These are phyloP conservation scores for Claviceps lovelessii DNA, from an alignment of 2,329 filamentous ascomycete species.

Conservation along the genomic window DNA sequence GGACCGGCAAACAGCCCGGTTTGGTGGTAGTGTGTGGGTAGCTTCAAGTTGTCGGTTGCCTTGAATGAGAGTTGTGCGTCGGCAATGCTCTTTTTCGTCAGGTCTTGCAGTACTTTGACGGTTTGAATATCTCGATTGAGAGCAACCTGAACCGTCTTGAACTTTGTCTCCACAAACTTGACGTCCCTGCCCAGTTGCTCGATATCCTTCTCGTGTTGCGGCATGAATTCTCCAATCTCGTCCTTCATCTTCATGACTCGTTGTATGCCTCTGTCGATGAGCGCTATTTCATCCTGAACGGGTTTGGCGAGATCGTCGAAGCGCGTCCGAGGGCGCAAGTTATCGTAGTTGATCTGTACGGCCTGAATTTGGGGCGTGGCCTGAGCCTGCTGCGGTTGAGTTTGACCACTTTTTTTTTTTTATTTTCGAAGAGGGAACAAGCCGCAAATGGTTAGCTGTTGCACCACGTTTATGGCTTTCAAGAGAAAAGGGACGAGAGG, in stretches of 20 bases:
- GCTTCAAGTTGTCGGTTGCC: conserved; percentile 58
- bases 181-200: conserved; percentile 32
- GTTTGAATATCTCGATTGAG: conserved; percentile 44
- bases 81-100: conserved; percentile 47
- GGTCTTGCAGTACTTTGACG: conserved; percentile 47
- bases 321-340: conserved; percentile 73
- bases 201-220: conserved; percentile 36
- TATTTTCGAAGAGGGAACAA: no score
- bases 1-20: conserved; percentile 28
- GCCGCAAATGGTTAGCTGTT: not conserved
- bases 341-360: conserved; percentile 63
- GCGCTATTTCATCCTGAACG: conserved; percentile 62
- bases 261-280: conserved; percentile 67
- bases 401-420: conserved; percentile 14
- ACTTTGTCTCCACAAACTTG: conserved; percentile 36
- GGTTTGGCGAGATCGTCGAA: conserved; percentile 81
- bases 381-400: conserved; percentile 16
- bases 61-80: conserved; percentile 60
- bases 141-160: conserved; percentile 29
- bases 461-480: not conserved
- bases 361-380: conserved; percentile 46
- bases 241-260: conserved; percentile 65
- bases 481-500: not conserved
- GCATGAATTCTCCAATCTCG: conserved; percentile 56
- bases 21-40: conserved; percentile 45